Percentiles rank a stretch among this genome's conserved stretches.
Conservation (phyloP, 2,329 filamentous ascomycete species). For the Ascochyta pisi region DNA sequence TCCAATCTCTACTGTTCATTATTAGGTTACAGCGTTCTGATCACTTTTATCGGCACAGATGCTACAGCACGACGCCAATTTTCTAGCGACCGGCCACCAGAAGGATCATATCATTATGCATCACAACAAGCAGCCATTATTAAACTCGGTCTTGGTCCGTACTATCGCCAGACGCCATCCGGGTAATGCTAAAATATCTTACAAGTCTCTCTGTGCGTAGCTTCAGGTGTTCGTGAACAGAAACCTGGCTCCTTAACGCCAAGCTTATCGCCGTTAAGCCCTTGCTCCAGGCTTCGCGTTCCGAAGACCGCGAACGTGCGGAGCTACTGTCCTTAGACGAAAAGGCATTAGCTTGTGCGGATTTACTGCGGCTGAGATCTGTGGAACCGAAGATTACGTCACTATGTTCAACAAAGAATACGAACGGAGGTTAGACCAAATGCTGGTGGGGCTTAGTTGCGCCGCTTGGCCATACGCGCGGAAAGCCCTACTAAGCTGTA, state of each 20-base stretch:
- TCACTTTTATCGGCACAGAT: no score
- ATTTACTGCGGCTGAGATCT: conserved; percentile 5
- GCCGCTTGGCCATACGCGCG: no score
- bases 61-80: background rate
- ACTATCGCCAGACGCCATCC: background rate
- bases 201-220: background rate
- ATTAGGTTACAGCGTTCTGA: no score
- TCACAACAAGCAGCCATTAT: background rate
- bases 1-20: no score
- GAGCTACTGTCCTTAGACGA: background rate
- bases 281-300: background rate
- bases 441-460: background rate
- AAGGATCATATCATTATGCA: background rate
- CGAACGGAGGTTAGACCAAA: conserved; percentile 12
- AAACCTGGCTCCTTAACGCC: background rate
- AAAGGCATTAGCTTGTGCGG: conserved; percentile 1
- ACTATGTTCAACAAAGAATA: background rate
- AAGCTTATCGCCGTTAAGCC: background rate
- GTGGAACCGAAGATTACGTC: conserved; percentile 4
- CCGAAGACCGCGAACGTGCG: background rate
- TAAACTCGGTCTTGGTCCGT: background rate
- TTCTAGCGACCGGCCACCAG: background rate
- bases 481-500: no score
- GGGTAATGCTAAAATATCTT: background rate
- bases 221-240: background rate